Base-by-base conservation (phyloP, 352 stramenopile species). In the Blastocystis sp. region DNA sequence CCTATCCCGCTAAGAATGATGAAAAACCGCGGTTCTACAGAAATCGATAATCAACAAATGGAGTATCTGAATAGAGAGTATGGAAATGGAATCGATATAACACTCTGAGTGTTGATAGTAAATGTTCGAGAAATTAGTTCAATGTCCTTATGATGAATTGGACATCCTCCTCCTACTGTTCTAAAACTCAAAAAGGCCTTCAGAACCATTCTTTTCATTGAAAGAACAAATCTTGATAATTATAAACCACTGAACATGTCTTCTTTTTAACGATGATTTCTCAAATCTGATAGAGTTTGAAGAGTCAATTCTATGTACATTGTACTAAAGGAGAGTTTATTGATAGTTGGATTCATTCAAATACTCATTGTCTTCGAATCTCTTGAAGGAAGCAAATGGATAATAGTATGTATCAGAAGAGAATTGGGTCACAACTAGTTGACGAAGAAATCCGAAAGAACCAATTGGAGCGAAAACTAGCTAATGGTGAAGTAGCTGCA, bases 381-480 rank as follows among this genome's bases (percentile, higher is more conserved):
- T 21, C 49, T 57, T 57, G 11, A 57, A 57, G 21, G 49, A 57
- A 57, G 49, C 63, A n/a, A 74, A 78, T 78, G 66, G 66, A 78
- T 21, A 58, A 78, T 58, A 21, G 66, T 78, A 78, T n/a, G 35
- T 56, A 12, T 56, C 5, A 56, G 56, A 39, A 37, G 37, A 78
- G n/a, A 56, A 59, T 0, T 29, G 24, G 12, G 54, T 75, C 21
- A 75, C 29, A 39, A 32, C 21, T 46, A 78, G 66, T 78, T 78
- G 66, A 78, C 42, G 39, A 78, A 49, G 21, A 78, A 56, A 78
- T 78, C 24, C 66, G 66, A 37, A 46, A 78, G 42, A 78, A 29
- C 35, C 66, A 78, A 78, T 58, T 78, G 66, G 66, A 78, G 37
- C 66, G 66, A 11, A 78, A 78, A 35, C 9, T 54, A 39, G 66